These are phyloP conservation scores for Earliella scabrosa DNA, from an alignment of 1,284 basidiomycete genomes.

Conservation along the genomic window DNA sequence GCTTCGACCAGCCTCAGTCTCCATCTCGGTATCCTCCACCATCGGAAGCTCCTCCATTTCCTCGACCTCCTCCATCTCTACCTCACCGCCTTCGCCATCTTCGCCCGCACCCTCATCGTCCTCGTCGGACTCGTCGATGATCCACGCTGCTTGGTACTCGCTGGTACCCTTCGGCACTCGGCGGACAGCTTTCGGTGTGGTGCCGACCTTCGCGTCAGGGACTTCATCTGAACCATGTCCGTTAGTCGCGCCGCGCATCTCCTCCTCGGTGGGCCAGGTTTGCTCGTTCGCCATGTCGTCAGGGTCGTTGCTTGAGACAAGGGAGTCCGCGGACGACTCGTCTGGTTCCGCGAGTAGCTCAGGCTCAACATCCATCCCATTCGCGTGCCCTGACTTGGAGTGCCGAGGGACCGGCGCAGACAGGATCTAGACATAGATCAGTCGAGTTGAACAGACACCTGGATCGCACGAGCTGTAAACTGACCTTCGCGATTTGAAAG, in stretches of 20 bases:
- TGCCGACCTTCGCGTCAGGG: slow-evolving; percentile 69
- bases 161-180: slow-evolving; percentile 89
- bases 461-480: slow-evolving; percentile 22
- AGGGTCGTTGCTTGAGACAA: slow-evolving; percentile 87
- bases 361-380: slow-evolving; percentile 68
- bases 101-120: slow-evolving; percentile 56
- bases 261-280: slow-evolving; percentile 99
- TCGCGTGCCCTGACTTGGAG: slow-evolving; percentile 40
- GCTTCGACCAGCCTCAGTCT: slow-evolving; percentile 59
- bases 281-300: slow-evolving; percentile 94
- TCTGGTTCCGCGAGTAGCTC: slow-evolving; percentile 61
- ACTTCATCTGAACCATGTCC: slow-evolving; percentile 43
- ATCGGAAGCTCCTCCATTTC: slow-evolving; percentile 68
- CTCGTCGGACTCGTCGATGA: slow-evolving; percentile 82
- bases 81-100: slow-evolving; percentile 45
- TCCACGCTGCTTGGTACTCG: slow-evolving; percentile 94
- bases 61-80: slow-evolving; percentile 54
- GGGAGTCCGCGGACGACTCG: slow-evolving; percentile 80
- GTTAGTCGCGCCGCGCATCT: slow-evolving; percentile 63
- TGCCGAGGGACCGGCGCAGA: slow-evolving; percentile 57
- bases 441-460: neutral
- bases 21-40: slow-evolving; percentile 61
- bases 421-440: slow-evolving; percentile 51
- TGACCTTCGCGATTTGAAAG: slow-evolving; percentile 82
- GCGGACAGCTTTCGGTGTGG: slow-evolving; percentile 76